Percentiles rank a stretch among this genome's conserved stretches.
These are phyloP conservation scores for Adansonia gregorii DNA, from an alignment of 441 rosid genomes.

Conservation along the genomic window DNA sequence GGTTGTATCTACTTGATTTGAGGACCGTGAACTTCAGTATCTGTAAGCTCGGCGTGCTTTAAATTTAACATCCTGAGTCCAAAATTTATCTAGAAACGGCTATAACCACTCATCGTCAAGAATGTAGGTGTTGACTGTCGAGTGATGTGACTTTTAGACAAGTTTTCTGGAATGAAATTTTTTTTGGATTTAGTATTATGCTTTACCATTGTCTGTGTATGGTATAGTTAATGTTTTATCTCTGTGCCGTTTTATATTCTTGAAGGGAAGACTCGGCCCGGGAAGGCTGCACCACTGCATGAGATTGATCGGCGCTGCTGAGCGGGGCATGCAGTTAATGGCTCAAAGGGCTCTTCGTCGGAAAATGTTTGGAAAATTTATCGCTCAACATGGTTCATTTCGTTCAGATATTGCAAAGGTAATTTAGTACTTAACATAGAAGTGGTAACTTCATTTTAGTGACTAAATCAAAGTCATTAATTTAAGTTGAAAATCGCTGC, in stretches of 20 bases:
- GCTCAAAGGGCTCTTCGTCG: constrained; percentile 80
- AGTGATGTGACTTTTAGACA: background rate
- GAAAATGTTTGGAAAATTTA: constrained; percentile 81
- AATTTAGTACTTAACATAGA: constrained; percentile 11
- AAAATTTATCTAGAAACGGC: background rate
- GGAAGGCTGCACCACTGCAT: constrained; percentile 99
- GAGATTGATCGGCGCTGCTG: constrained; percentile 96
- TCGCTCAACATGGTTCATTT: constrained; percentile 91
- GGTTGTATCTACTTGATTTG: background rate
- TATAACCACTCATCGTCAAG: background rate
- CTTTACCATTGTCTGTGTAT: background rate
- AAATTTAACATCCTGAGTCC: background rate
- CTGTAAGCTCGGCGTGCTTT: background rate
- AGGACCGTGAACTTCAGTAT: background rate
- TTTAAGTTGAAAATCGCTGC: constrained; percentile 10
- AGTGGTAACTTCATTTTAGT: background rate
- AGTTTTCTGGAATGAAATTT: background rate
- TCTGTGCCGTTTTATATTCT: constrained; percentile 27
- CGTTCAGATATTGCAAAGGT: constrained; percentile 92
- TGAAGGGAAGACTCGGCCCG: constrained; percentile 97
- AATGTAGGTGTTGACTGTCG: background rate
- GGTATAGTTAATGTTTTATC: background rate
- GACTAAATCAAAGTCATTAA: constrained; percentile 2
- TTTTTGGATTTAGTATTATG: background rate
- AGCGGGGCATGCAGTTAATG: constrained; percentile 98